Evolutionary conservation across 768 basidiomycete species (phyloP), one percentile per base, ranked within the genome.

Genomic region (Rhodotorula graminis): DNA sequence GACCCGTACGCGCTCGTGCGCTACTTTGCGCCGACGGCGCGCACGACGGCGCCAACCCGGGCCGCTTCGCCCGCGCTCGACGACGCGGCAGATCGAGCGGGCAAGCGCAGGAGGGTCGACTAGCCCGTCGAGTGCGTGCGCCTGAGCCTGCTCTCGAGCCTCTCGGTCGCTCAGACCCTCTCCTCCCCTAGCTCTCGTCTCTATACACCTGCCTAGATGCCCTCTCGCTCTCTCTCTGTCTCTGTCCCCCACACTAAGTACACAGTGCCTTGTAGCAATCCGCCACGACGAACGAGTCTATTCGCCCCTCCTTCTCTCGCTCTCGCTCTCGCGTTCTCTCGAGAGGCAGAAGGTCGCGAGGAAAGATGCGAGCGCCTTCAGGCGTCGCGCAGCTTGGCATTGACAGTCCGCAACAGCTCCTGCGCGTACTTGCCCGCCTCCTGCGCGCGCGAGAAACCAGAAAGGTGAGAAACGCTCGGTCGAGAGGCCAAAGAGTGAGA

Each of bases 341-440:
- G 46, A 49, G 19, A 21, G 6, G 23, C 1, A 5, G 47, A 23
- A 49, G 21, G 2, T 9, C 19, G 47, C 2, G 47, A 49, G 47
- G 21, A 21, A 23, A 47, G 46, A 7, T 14, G 46, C 46, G 47
- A 9, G 47, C 16, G 19, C 65, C 37, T 9, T 37, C 57, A 71
- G 7, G 66, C 77, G 40, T 70, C 67, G 49, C 49, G 69, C 23
- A 80, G 59, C 62, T 76, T 77, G 31, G 57, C 71, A 62, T 90
- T 87, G 56, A 92, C 77, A 0, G 87, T 85, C 1, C 78, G 79
- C 78, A 84, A 86, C 25, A 89, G 77, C 25, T 86, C 85, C 49
- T 82, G 81, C 0, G 89, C 89, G 77, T 90, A 86, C 69, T 82
- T 85, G 82, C 89, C 87, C 2, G 88, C 89, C 33, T 82, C 85